A percentile compares a stretch with the other conserved stretches of the same genome.
phyloP scores from a whole-genome alignment of 352 stramenopile species.

The Phytophthora vignae region DNA sequence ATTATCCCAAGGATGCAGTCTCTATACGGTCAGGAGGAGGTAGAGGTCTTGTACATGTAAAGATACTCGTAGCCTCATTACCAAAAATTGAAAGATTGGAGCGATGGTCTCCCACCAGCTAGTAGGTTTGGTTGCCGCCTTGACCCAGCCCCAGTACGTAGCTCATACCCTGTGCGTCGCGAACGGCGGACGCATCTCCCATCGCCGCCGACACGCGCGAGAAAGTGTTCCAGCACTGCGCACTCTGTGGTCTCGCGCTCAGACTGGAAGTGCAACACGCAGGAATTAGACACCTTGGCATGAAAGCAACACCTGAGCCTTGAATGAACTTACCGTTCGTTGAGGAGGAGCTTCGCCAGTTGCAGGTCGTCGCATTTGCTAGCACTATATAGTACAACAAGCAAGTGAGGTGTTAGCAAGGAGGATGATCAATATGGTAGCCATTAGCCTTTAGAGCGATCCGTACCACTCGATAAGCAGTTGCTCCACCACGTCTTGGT shows the following conservation, averaged over 20 bases:
- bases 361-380: slow-evolving; percentile 73
- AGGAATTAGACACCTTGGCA: slow-evolving; percentile 7
- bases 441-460: neutral
- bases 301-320: neutral
- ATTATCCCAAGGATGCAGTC: slow-evolving; percentile 26
- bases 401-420: neutral
- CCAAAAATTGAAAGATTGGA: slow-evolving; percentile 23
- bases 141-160: slow-evolving; percentile 87
- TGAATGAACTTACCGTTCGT: slow-evolving; percentile 59
- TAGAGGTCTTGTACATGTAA: slow-evolving; percentile 5
- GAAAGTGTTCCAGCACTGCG: slow-evolving; percentile 83
- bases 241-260: slow-evolving; percentile 76
- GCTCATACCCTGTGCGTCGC: slow-evolving; percentile 89
- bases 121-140: slow-evolving; percentile 81
- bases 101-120: slow-evolving; percentile 21
- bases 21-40: slow-evolving; percentile 14
- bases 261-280: slow-evolving; percentile 42
- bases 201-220: slow-evolving; percentile 74
- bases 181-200: slow-evolving; percentile 75
- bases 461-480: slow-evolving; percentile 83
- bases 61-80: slow-evolving; percentile 3
- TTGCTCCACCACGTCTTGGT: slow-evolving; percentile 80
- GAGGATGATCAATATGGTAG: neutral
- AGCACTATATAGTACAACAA: slow-evolving; percentile 46
- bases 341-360: slow-evolving; percentile 83